These are phyloP conservation scores for Physaria fendleri DNA, from an alignment of 345 rosid genomes.

Conservation along the genomic window DNA sequence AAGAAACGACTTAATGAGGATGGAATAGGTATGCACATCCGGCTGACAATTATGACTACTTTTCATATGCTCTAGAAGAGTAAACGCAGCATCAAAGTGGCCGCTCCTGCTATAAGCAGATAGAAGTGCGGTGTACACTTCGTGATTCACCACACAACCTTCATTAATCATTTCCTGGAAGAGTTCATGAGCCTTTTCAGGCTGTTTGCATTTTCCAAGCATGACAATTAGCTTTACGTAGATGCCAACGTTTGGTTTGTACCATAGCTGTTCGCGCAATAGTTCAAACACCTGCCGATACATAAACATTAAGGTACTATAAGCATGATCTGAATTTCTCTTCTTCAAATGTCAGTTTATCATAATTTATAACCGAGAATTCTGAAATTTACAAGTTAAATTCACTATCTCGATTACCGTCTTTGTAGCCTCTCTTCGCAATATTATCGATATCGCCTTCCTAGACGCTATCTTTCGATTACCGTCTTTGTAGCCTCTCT, in stretches of 20 bases:
- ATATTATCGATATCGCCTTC: conserved; percentile 71
- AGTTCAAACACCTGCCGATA: conserved; percentile 63
- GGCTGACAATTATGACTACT: conserved; percentile 57
- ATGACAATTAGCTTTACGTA: conserved; percentile 76
- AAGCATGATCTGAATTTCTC: background rate
- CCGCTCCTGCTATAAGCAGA: conserved; percentile 83
- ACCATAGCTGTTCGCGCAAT: conserved; percentile 79
- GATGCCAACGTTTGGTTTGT: conserved; percentile 55
- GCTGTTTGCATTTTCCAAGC: conserved; percentile 93
- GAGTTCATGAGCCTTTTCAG: conserved; percentile 70
- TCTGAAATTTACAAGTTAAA: background rate
- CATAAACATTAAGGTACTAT: background rate
- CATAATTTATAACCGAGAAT: background rate
- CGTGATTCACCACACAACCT: conserved; percentile 59
- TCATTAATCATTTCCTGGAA: conserved; percentile 69
- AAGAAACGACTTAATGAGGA: conserved; percentile 84
- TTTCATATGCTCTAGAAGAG: conserved; percentile 70
- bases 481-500: conserved; percentile 88
- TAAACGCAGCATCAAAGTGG: conserved; percentile 58
- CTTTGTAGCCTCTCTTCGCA: conserved; percentile 78
- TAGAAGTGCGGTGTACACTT: conserved; percentile 67
- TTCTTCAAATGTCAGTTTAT: background rate
- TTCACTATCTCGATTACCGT: too few relatives aligned
- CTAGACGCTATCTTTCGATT: conserved; percentile 71
- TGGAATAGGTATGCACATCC: conserved; percentile 86